Percentiles rank a stretch among this genome's conserved stretches.
phyloP scores from a whole-genome alignment of 202 grass and related monocot species.

The Hordeum pubiflorum region DNA sequence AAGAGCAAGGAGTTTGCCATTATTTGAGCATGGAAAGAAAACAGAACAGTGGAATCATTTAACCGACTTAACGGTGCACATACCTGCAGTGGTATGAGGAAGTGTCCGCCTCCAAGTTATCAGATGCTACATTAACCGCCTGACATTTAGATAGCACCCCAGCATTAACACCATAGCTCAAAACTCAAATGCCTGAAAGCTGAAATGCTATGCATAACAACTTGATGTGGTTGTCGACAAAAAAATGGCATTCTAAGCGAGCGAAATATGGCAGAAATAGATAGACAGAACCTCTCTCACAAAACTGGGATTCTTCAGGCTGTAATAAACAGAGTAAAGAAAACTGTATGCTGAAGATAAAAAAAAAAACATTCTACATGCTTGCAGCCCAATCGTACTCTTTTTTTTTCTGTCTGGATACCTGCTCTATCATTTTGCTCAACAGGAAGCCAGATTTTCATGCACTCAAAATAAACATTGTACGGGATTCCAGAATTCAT shows the following conservation, averaged over 20 bases:
- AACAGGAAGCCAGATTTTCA: neutral
- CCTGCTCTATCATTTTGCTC: neutral
- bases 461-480: neutral
- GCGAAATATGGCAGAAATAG: neutral
- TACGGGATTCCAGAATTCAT: neutral
- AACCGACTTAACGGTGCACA: neutral
- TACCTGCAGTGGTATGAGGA: constrained; percentile 95
- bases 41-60: neutral
- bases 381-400: neutral
- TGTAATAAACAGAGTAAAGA: neutral
- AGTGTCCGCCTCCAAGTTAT: constrained; percentile 68
- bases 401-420: neutral
- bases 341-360: neutral
- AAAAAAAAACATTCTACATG: neutral
- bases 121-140: constrained; percentile 49
- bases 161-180: constrained; percentile 13
- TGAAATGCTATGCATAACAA: neutral
- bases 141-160: constrained; percentile 20
- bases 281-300: neutral
- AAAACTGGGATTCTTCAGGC: neutral
- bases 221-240: neutral
- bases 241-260: neutral
- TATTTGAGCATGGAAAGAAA: neutral
- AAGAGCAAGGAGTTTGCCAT: neutral
- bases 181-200: neutral